Conservation (phyloP, 2,329 filamentous ascomycete species). For the Cordyceps pruinosa region DNA sequence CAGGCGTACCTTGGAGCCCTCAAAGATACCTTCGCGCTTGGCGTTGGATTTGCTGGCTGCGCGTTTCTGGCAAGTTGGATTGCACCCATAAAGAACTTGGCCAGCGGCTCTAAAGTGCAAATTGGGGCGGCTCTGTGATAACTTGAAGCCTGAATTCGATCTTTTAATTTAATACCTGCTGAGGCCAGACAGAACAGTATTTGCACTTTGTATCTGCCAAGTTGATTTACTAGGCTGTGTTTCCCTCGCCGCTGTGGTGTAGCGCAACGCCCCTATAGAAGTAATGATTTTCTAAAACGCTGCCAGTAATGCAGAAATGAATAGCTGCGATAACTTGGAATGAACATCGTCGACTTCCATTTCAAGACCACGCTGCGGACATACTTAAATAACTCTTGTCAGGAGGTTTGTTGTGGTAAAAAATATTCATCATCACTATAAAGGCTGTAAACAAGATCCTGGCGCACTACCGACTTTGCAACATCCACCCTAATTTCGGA, state of each 20-base stretch:
- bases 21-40: constrained; percentile 1
- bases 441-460: neutral
- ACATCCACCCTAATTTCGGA: neutral
- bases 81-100: neutral
- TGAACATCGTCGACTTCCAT: no score
- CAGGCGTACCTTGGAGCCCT: neutral
- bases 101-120: neutral
- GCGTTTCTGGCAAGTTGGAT: constrained; percentile 4
- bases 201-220: no score
- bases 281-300: no score
- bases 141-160: neutral
- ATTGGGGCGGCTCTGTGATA: neutral
- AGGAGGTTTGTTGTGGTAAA: no score
- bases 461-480: neutral
- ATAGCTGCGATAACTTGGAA: no score
- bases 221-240: no score
- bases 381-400: no score
- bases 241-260: no score
- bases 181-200: no score
- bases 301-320: no score
- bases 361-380: no score
- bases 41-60: neutral
- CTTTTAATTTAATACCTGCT: neutral
- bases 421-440: neutral
- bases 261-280: no score